Evolutionary conservation across 2,329 filamentous ascomycete species (phyloP), one percentile per base, ranked within the genome.

Genomic region (Verticillium nubilum): DNA sequence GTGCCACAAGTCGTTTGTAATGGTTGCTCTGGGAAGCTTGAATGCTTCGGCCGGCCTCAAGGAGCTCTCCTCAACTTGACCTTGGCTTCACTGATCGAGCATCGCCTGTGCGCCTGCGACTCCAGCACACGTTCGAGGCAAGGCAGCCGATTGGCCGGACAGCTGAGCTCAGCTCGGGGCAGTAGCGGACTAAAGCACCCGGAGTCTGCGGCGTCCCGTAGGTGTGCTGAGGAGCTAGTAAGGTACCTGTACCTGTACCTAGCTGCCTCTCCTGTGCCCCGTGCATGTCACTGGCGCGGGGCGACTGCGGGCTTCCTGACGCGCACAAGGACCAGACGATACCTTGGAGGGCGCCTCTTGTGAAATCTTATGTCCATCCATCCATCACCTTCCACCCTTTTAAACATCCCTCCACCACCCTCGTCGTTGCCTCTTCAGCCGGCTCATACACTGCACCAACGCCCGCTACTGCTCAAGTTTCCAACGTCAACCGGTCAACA

Each of bases 251-350:
- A n/a, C n/a, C n/a, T n/a, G n/a, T n/a, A n/a, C n/a, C n/a, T 35
- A 5, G 37, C 7, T 17, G 6, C 42, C 7, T 19, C n/a, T 23
- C 19, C 42, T n/a, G 37, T n/a, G 13, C 13, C 37, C 37, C 42
- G 42, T 50, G 19, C 19, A 50, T 50, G 42, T 26, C 42, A 50
- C 42, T 28, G 42, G 42, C 37, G 47, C 50, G 42, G 42, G 42
- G 42, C 42, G 42, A n/a, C 19, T 52, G 57, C 55, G 58, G 42
- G 42, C 42, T 50, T 50, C 42, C 56, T 62, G 62, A 59, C 62
- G 60, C 58, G 60, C 62, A 63, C 60, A 62, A 62, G 25, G 52
- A 31, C 19, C 13, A 23, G 42, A 19, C 42, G 19, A 31, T 9
- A 31, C 13, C 27, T 31, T 31, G 7, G 19, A 23, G 19, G 35